phyloP scores from a whole-genome alignment of 2,329 filamentous ascomycete genomes.

The Tolypocladium cylindrosporum region DNA sequence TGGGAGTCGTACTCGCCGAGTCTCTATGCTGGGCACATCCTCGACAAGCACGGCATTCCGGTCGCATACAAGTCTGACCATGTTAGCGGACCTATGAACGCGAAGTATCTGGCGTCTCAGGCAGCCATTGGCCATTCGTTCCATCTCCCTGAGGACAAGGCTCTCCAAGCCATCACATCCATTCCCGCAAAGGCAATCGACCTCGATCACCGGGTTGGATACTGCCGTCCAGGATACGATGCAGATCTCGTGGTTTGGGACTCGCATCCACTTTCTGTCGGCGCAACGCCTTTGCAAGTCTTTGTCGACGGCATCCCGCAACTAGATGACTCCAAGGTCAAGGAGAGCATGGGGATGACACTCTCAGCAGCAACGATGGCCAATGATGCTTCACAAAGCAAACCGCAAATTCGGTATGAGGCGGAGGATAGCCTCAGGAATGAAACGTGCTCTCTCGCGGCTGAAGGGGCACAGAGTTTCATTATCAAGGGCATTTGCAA shows the following conservation, averaged over 20 bases:
- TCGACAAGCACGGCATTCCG: constrained; percentile 27
- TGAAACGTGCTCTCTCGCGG: neutral
- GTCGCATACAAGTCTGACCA: constrained; percentile 33
- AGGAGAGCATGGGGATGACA: constrained; percentile 8
- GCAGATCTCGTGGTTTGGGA: constrained; percentile 41
- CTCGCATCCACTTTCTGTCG: constrained; percentile 32
- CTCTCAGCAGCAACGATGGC: neutral
- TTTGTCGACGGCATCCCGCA: constrained; percentile 33
- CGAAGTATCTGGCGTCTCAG: constrained; percentile 31
- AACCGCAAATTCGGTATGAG: neutral
- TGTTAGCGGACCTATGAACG: constrained; percentile 18
- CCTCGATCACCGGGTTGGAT: constrained; percentile 32
- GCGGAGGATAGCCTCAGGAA: neutral
- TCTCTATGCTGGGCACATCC: constrained; percentile 27
- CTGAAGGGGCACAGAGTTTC: neutral
- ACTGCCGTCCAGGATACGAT: constrained; percentile 33
- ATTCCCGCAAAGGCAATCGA: constrained; percentile 33
- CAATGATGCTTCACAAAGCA: neutral
- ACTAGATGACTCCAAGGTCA: constrained; percentile 20
- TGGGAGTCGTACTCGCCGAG: constrained; percentile 29
- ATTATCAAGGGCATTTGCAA: neutral
- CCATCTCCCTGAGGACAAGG: neutral
- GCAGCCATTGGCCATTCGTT: constrained; percentile 29
- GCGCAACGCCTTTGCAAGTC: constrained; percentile 35
- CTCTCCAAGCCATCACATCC: constrained; percentile 24